Conservation (phyloP, 306 rosid genomes). For the Cicer cuneatum region DNA sequence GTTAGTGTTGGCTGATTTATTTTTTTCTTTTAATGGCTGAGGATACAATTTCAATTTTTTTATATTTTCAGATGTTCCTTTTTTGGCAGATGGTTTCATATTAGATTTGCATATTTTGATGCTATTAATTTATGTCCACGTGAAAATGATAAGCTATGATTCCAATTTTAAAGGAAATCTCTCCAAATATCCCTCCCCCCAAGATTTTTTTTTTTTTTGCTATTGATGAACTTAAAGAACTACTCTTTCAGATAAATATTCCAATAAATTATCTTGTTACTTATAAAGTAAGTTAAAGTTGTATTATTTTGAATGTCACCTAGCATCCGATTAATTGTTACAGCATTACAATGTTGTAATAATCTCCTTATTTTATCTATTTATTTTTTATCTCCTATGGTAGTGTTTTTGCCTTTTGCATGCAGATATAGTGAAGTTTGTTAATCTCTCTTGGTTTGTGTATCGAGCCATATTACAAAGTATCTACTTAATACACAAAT, state of each 20-base stretch:
- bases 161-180: conserved; percentile 33
- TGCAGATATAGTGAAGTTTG: too few relatives aligned
- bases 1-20: conserved; percentile 29
- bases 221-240: conserved; percentile 1
- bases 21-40: conserved; percentile 41
- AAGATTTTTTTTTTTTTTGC: neutral
- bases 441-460: too few relatives aligned
- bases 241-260: conserved; percentile 2
- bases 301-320: conserved; percentile 15
- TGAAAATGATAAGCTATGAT: conserved; percentile 25
- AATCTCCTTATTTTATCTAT: too few relatives aligned
- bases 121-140: conserved; percentile 34
- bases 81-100: conserved; percentile 45
- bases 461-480: too few relatives aligned
- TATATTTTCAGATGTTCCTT: conserved; percentile 18
- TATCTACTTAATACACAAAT: too few relatives aligned
- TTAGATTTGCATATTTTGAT: conserved; percentile 41
- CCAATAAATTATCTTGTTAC: neutral
- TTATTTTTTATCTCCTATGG: too few relatives aligned
- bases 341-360: neutral
- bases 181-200: neutral
- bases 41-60: conserved; percentile 42
- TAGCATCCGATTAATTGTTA: neutral
- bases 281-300: conserved; percentile 12
- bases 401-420: too few relatives aligned